Evolutionary conservation across 805 yeast species (phyloP), one percentile per base, ranked within the genome.

Genomic region (Ogataea wickerhamii): DNA sequence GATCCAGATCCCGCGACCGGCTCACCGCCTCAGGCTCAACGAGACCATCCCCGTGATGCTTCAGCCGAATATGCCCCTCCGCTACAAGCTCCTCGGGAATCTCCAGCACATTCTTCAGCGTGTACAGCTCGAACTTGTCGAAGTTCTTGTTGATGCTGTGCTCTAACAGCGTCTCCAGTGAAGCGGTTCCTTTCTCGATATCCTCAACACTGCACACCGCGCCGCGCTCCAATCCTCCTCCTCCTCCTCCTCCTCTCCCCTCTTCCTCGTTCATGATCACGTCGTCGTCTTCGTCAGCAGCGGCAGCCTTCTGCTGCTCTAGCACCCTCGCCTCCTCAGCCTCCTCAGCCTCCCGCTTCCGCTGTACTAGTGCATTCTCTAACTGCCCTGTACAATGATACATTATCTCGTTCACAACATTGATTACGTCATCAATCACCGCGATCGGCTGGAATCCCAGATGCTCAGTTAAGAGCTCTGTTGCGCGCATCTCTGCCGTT

Each of bases 51-150:
- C 74, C 70, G 41, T 89, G 93, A 53, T 87, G 93, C 34, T 70
- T 71, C 33, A 88, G 63, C 33, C 82, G 60, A 38, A 89, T 63
- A 68, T 76, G 78, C 5, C 95, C 94, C 10, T 66, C 74, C 3
- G 71, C 71, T 1, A 82, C 68, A 23, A 86, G 64, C 11, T 79
- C 83, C 4, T 61, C 61, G 0, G 96, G 95, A 13, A 89, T 65
- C 10, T 73, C 73, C 38, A 89, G 67, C 10, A 89, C 76, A 55
- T 89, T 89, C 53, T 96, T 65, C 35, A 87, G 63, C 2, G 85
- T 74, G 60, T 89, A 89, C 23, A 87, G 64, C 61, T 89, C 97
- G 51, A 86, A 79, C 56, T 82, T 82, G 58, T 89, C 97, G 57
- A 87, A 88, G 55, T 85, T 85, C 48, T 71, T 71, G 61, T 88